These are phyloP conservation scores for Penium margaritaceum DNA, from an alignment of 139 green algal genomes.

Conservation along the genomic window DNA sequence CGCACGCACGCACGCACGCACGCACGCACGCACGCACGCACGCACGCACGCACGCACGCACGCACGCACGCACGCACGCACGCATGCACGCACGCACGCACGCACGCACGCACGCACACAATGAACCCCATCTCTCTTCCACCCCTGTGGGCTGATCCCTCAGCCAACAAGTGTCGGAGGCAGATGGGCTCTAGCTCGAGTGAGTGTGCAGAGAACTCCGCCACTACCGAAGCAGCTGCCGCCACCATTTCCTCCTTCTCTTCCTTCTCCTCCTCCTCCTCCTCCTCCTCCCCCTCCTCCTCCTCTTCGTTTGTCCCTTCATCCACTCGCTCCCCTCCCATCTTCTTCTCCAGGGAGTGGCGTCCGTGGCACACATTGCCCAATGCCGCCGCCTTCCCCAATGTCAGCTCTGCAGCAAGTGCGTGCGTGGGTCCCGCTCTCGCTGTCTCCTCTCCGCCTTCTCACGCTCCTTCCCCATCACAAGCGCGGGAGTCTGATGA, in stretches of 20 bases:
- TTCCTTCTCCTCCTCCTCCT: conserved; percentile 4
- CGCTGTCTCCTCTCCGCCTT: not conserved
- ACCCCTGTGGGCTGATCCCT: not conserved
- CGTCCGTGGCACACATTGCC: not conserved
- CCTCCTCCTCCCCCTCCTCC: not conserved
- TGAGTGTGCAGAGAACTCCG: too few species aligned
- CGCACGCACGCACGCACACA: too few species aligned
- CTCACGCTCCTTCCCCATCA: not conserved
- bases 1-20: too few species aligned
- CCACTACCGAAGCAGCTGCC: not conserved
- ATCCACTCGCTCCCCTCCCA: not conserved
- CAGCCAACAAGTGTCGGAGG: too few species aligned
- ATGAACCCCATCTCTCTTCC: not conserved
- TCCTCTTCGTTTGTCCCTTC: not conserved
- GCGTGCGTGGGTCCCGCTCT: too few species aligned
- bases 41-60: too few species aligned
- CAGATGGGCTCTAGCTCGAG: too few species aligned
- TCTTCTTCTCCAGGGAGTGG: too few species aligned
- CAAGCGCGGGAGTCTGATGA: not conserved
- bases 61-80: too few species aligned
- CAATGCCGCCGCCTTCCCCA: not conserved
- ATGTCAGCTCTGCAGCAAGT: not conserved
- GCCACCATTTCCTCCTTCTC: not conserved
- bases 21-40: too few species aligned
- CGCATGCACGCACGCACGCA: too few species aligned